These are phyloP conservation scores for Alternaria viburni DNA, from an alignment of 2,329 filamentous ascomycete genomes.

Conservation along the genomic window DNA sequence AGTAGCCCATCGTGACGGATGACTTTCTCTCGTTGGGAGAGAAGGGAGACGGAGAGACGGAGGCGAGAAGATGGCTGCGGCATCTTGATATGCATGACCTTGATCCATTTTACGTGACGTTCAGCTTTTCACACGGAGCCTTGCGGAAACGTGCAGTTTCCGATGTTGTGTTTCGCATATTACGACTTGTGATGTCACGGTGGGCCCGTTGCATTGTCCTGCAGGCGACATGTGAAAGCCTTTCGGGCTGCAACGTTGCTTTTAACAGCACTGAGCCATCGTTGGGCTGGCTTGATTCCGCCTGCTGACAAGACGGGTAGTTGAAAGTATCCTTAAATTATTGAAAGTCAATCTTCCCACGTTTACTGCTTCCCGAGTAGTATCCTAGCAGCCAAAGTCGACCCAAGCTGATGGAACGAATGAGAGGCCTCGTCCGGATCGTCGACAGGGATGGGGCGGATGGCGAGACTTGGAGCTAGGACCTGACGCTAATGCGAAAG, in stretches of 20 bases:
- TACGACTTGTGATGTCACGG: constrained; percentile 30
- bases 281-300: too few relatives aligned
- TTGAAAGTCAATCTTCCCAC: neutral
- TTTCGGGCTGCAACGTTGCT: neutral
- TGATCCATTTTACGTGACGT: neutral
- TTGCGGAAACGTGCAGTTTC: constrained; percentile 17
- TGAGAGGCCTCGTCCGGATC: constrained; percentile 1
- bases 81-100: neutral
- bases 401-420: neutral
- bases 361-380: neutral
- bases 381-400: neutral
- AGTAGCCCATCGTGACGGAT: constrained; percentile 25
- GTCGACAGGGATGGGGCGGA: constrained; percentile 9
- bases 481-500: constrained; percentile 12
- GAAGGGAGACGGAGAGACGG: neutral
- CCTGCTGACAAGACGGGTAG: neutral
- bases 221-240: constrained; percentile 26
- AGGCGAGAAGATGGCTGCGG: neutral
- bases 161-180: constrained; percentile 15
- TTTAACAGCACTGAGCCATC: too few relatives aligned
- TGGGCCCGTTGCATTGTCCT: constrained; percentile 11
- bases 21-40: neutral
- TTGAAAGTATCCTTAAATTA: neutral
- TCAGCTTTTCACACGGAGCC: neutral
- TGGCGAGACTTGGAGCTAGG: constrained; percentile 11